Conservation (phyloP, 495 filamentous ascomycete species). For the Penicillium psychrofluorescens region DNA sequence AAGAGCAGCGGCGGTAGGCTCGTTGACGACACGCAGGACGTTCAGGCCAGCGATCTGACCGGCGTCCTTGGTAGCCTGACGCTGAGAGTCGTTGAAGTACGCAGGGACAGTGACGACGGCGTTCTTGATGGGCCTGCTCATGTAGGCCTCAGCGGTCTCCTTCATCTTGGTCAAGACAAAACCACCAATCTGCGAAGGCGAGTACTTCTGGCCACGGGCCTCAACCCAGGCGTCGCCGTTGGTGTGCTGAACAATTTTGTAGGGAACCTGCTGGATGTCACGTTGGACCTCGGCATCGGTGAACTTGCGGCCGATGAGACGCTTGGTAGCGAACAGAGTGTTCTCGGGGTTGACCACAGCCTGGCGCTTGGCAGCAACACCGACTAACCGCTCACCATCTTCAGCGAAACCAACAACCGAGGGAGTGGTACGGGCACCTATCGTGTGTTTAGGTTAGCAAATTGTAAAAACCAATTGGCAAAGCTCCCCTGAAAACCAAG, state of each 20-base stretch:
- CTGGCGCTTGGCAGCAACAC: conserved; percentile 98
- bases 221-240: conserved; percentile 98
- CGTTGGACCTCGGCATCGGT: conserved; percentile 93
- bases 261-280: conserved; percentile 96
- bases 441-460: conserved; percentile 9
- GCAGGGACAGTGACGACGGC: conserved; percentile 94
- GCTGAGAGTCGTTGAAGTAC: conserved; percentile 97
- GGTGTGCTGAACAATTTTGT: conserved; percentile 97
- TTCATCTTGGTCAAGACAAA: conserved; percentile 98
- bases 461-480: background rate
- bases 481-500: background rate
- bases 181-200: conserved; percentile 95
- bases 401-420: conserved; percentile 96
- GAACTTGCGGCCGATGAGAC: conserved; percentile 98
- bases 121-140: conserved; percentile 85
- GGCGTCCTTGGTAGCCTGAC: conserved; percentile 96
- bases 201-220: conserved; percentile 95
- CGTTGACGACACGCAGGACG: conserved; percentile 94
- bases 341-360: conserved; percentile 99
- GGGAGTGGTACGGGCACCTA: conserved; percentile 91
- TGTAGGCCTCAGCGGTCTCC: conserved; percentile 89
- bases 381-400: conserved; percentile 94
- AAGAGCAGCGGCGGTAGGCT: conserved; percentile 90
- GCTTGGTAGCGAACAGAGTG: conserved; percentile 98
- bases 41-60: conserved; percentile 94